phyloP scores from a whole-genome alignment of 2,329 filamentous ascomycete genomes.

The Waltergamsia citrina region DNA sequence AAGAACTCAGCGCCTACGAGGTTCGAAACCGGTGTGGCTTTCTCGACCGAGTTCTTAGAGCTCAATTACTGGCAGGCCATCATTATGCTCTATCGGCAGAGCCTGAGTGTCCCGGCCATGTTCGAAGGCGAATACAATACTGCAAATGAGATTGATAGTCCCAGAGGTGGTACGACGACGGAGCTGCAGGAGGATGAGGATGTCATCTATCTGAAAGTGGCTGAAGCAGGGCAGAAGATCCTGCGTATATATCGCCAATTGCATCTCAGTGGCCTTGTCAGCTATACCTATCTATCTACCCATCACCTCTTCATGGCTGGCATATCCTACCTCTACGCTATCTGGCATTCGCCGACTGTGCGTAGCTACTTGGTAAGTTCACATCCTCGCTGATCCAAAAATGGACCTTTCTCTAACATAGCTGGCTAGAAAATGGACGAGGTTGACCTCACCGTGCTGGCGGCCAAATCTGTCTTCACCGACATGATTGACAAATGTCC shows the following conservation, averaged over 20 bases:
- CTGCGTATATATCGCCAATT: constrained; percentile 83
- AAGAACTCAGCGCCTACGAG: constrained; percentile 72
- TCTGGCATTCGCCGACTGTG: constrained; percentile 91
- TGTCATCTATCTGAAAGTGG: constrained; percentile 85
- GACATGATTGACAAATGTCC: constrained; percentile 93
- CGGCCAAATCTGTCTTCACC: constrained; percentile 83
- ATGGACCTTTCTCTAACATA: constrained; percentile 4
- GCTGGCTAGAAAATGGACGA: constrained; percentile 67
- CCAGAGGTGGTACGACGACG: constrained; percentile 44
- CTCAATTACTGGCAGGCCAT: constrained; percentile 97
- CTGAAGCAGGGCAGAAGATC: constrained; percentile 89
- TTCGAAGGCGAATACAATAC: constrained; percentile 71
- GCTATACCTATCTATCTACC: constrained; percentile 91
- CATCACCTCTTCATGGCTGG: constrained; percentile 97
- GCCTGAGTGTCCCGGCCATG: constrained; percentile 73
- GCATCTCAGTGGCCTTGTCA: constrained; percentile 80
- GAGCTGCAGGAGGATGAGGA: constrained; percentile 78
- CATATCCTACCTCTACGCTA: constrained; percentile 91
- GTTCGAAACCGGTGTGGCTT: constrained; percentile 74
- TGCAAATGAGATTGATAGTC: constrained; percentile 54
- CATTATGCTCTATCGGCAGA: constrained; percentile 91
- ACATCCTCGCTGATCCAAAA: neutral
- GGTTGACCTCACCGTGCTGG: constrained; percentile 92
- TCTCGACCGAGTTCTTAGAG: constrained; percentile 82
- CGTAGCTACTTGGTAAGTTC: constrained; percentile 74